Evolutionary conservation across 257 asterid genomes (phyloP), one percentile per base, ranked within the genome.

Genomic region (Anisodus tanguticus): DNA sequence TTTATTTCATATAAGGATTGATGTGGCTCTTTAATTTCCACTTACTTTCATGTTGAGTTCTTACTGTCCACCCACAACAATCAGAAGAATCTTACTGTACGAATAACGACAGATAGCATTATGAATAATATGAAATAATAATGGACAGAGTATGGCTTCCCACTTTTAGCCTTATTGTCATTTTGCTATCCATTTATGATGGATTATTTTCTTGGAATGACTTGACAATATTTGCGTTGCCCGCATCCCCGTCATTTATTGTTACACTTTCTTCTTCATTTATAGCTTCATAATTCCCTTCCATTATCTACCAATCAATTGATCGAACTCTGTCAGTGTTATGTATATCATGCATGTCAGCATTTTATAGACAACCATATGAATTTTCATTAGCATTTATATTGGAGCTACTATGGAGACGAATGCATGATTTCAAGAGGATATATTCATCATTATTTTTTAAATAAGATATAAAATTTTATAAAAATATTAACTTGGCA

Each of bases 1-100:
- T 67, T 1, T 67, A 37, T 67, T 67, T 67, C 76, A 13, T 67
- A 3, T 0, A 16, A 69, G 31, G 53, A 8, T n/a, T 1, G 35
- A 60, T 41, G 78, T 69, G 78, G 54, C 54, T 39, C 54, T 69
- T 69, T 69, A 16, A 41, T 69, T 69, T 69, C 78, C 78, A 41
- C 78, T 41, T 16, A 69, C 54, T 69, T 68, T 69, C 3, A 15
- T 16, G 49, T 41, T 69, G 78, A 69, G 31, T 41, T 69, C 78
- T 69, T 16, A 41, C 78, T 69, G 78, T 69, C 54, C 78, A 69
- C 54, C 47, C 31, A 69, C 13, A 39, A 15, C 49, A 37, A 69
- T 39, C 13, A 69, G 7, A 69, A 69, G 78, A 69, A 69, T 69
- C 78, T 69, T 69, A 69, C 54, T 41, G 54, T 69, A 39, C 26